Percentiles rank a stretch among this genome's conserved stretches.
These are phyloP conservation scores for Russula olivacea DNA, from an alignment of 768 basidiomycete species.

Conservation along the genomic window DNA sequence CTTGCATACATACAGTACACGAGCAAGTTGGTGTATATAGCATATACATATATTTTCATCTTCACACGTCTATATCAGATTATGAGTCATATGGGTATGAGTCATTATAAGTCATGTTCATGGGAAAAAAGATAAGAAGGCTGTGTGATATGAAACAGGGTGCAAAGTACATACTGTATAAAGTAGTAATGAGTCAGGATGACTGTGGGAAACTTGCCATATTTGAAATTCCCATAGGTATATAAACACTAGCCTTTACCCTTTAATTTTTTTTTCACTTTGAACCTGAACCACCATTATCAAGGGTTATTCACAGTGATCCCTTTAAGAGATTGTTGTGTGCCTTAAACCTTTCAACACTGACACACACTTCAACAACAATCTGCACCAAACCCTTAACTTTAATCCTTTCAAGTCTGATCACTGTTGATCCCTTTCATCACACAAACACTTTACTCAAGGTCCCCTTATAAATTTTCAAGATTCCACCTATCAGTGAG, in stretches of 20 bases:
- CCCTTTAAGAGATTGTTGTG: not conserved
- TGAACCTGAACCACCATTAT: conserved; percentile 5
- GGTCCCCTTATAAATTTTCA: not conserved
- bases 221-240: conserved; percentile 8
- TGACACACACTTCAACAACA: not conserved
- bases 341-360: not conserved
- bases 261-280: not conserved
- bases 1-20: not conserved
- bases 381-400: not conserved
- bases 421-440: too few relatives aligned
- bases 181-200: not conserved
- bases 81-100: too few relatives aligned
- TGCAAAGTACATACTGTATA: not conserved
- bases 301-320: not conserved
- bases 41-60: not conserved
- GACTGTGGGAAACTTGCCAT: not conserved
- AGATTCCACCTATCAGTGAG: conserved; percentile 16
- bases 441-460: not conserved
- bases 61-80: not conserved
- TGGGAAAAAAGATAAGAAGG: too few relatives aligned
- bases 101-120: too few relatives aligned
- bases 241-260: not conserved
- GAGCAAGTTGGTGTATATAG: not conserved
- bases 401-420: too few relatives aligned
- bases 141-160: not conserved